Conservation (phyloP, 2,329 filamentous ascomycete genomes). For the Verticillium alfalfae region DNA sequence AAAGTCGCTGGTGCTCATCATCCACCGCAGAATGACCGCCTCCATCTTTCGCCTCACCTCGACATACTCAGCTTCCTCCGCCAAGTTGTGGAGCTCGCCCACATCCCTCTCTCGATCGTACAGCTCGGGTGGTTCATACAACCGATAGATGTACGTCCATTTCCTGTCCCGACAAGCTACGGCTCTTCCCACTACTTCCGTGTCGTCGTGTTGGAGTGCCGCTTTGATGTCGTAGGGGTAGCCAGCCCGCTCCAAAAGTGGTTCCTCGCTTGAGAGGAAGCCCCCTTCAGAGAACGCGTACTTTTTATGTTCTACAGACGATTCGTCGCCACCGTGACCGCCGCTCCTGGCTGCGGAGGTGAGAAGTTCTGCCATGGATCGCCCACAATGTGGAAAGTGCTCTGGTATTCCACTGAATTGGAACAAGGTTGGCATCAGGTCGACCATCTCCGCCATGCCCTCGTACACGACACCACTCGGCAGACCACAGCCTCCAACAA, state of each 20-base stretch:
- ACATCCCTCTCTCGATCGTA: slow-evolving; percentile 31
- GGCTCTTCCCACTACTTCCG: slow-evolving; percentile 34
- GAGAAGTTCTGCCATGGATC: slow-evolving; percentile 5
- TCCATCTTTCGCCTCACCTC: slow-evolving; percentile 17
- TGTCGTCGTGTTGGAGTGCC: slow-evolving; percentile 37
- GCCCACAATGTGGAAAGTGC: slow-evolving; percentile 26
- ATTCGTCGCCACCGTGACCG: background rate
- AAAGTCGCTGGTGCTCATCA: slow-evolving; percentile 26
- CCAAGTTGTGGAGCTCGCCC: slow-evolving; percentile 31
- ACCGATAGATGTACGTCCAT: slow-evolving; percentile 37
- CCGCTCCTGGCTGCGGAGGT: background rate
- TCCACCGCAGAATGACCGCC: slow-evolving; percentile 28
- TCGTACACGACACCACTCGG: slow-evolving; percentile 23
- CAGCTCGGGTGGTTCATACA: slow-evolving; percentile 38
- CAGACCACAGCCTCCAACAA: slow-evolving; percentile 34
- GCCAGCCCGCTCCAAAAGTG: slow-evolving; percentile 33
- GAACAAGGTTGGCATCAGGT: slow-evolving; percentile 36
- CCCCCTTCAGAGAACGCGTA: slow-evolving; percentile 38
- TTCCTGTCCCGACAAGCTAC: slow-evolving; percentile 26
- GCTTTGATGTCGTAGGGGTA: slow-evolving; percentile 42
- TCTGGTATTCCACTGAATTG: slow-evolving; percentile 30
- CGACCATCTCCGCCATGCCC: slow-evolving; percentile 37
- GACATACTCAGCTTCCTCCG: slow-evolving; percentile 17
- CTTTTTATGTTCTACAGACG: slow-evolving; percentile 22
- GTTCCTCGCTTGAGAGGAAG: slow-evolving; percentile 36